phyloP scores from a whole-genome alignment of 768 basidiomycete species.

The Psilocybe tampanensis region DNA sequence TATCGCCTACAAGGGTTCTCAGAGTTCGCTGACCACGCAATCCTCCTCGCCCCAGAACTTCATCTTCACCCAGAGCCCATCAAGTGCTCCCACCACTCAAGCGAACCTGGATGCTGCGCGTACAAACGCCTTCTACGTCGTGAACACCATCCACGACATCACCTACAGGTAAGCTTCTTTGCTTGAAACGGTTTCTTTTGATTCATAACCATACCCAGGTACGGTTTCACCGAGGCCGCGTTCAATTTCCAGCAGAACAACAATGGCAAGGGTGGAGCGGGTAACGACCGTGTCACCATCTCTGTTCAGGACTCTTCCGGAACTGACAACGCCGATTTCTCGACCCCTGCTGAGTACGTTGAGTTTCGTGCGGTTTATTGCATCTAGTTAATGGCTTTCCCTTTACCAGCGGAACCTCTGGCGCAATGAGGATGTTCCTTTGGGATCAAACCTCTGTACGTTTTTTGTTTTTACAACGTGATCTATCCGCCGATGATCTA shows the following conservation, averaged over 20 bases:
- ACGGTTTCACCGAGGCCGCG: slow-evolving; percentile 55
- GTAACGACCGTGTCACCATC: slow-evolving; percentile 52
- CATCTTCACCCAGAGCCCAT: slow-evolving; percentile 35
- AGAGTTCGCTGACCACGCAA: slow-evolving; percentile 33
- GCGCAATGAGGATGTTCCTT: neutral
- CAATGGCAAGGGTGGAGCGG: slow-evolving; percentile 54
- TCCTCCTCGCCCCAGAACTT: slow-evolving; percentile 41
- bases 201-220: neutral
- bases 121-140: slow-evolving; percentile 57
- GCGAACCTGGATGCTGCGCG: slow-evolving; percentile 53
- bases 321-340: slow-evolving; percentile 43
- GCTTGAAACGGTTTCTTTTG: neutral
- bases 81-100: slow-evolving; percentile 33
- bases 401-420: neutral
- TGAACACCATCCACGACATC: slow-evolving; percentile 59
- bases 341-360: slow-evolving; percentile 22
- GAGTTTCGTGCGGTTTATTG: neutral
- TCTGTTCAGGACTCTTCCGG: slow-evolving; percentile 51
- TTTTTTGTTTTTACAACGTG: too few relatives aligned
- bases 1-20: slow-evolving; percentile 29
- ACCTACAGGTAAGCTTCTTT: slow-evolving; percentile 17
- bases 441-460: neutral
- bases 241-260: slow-evolving; percentile 61
- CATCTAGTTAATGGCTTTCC: neutral
- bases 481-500: too few relatives aligned